Conservation (phyloP, 192 early-diverging fungal species). For the Podila epigama region DNA sequence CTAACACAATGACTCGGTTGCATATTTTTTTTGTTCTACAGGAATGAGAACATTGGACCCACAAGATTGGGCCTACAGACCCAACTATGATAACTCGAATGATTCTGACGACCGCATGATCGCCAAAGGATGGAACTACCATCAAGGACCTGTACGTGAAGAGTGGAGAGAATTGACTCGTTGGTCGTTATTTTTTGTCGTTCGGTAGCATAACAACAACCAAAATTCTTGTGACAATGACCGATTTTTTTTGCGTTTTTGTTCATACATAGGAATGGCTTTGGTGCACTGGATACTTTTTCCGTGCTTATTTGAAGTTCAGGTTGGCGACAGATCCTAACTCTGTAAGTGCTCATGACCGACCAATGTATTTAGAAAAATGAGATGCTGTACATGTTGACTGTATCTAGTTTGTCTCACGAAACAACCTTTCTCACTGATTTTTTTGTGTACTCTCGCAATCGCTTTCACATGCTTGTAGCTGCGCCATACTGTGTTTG, state of each 20-base stretch:
- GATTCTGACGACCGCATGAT: slow-evolving; percentile 83
- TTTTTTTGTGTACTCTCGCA: not conserved
- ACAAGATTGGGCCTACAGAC: slow-evolving; percentile 90
- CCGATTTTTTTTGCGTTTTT: not conserved
- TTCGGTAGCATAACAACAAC: not conserved
- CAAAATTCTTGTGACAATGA: not conserved
- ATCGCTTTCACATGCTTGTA: slow-evolving; percentile 7
- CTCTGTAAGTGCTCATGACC: slow-evolving; percentile 14
- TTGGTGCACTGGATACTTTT: slow-evolving; percentile 89
- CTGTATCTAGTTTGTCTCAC: not conserved
- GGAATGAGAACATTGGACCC: slow-evolving; percentile 98
- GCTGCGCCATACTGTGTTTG: slow-evolving; percentile 59
- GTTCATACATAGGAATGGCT: slow-evolving; percentile 87
- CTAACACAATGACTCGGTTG: not conserved
- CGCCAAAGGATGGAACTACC: slow-evolving; percentile 98
- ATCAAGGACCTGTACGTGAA: slow-evolving; percentile 81
- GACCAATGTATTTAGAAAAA: too few species aligned
- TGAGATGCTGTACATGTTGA: too few species aligned
- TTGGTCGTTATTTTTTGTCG: not conserved
- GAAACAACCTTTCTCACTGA: not conserved
- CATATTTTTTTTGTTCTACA: not conserved
- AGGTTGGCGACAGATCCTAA: slow-evolving; percentile 26
- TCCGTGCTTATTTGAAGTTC: slow-evolving; percentile 85
- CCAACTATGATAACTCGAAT: slow-evolving; percentile 93
- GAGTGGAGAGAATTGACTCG: not conserved